Percentiles rank a stretch among this genome's conserved stretches.
Evolutionary conservation across 2,329 filamentous ascomycete species (phyloP).

Genomic region (Ilyonectria sp.): DNA sequence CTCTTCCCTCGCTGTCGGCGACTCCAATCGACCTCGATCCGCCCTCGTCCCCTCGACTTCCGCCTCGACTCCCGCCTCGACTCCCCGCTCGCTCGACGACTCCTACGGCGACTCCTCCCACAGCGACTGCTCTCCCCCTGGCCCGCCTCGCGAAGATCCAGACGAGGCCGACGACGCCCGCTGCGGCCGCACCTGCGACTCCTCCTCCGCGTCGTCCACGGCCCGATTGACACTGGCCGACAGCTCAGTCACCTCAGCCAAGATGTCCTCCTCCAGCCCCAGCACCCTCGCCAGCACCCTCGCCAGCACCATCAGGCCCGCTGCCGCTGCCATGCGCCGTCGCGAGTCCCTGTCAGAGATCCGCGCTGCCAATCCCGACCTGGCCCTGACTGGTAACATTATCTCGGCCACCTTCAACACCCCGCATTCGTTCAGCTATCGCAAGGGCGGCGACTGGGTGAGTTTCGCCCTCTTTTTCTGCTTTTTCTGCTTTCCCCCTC

Average conservation of each 20-base stretch:
- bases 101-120: constrained; percentile 1
- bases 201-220: constrained; percentile 22
- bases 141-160: constrained; percentile 8
- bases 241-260: constrained; percentile 18
- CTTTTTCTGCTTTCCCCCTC: constrained; percentile 9
- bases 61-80: constrained; percentile 9
- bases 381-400: constrained; percentile 74
- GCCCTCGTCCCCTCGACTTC: not conserved
- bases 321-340: constrained; percentile 55
- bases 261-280: constrained; percentile 23
- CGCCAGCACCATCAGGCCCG: constrained; percentile 8
- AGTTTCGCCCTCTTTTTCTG: constrained; percentile 47
- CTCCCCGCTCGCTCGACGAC: constrained; percentile 6
- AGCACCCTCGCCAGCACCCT: constrained; percentile 25
- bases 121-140: constrained; percentile 11
- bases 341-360: constrained; percentile 70
- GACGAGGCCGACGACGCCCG: constrained; percentile 22
- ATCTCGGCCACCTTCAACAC: constrained; percentile 78
- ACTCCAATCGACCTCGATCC: constrained; percentile 17
- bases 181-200: constrained; percentile 21
- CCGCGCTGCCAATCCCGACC: constrained; percentile 68
- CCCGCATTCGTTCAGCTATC: constrained; percentile 72
- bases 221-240: constrained; percentile 28
- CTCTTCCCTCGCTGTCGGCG: constrained; percentile 16
- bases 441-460: constrained; percentile 74